Evolutionary conservation across 1,139 yeast genomes (phyloP).

Genomic region (Pichia norvegensis): DNA sequence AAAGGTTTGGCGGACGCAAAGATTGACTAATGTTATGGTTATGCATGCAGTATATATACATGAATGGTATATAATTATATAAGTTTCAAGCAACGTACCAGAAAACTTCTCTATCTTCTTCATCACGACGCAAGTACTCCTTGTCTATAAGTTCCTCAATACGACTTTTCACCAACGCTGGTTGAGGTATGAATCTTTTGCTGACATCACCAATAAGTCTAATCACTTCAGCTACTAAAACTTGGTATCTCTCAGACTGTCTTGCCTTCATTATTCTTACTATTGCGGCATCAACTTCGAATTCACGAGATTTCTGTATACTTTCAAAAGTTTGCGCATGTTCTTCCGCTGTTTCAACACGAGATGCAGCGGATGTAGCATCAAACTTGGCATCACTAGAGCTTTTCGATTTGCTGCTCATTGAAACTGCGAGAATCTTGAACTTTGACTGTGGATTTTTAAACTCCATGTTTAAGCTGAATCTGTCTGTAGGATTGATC

Average conservation of each 20-base stretch:
- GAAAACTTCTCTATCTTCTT: constrained; percentile 51
- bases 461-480: constrained; percentile 64
- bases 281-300: constrained; percentile 78
- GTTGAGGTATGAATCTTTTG: constrained; percentile 57
- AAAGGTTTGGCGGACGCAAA: constrained; percentile 30
- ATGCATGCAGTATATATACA: no score
- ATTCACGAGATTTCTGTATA: constrained; percentile 41
- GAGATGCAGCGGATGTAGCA: constrained; percentile 30
- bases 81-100: constrained; percentile 59
- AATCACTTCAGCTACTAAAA: constrained; percentile 53
- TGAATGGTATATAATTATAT: no score
- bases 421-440: constrained; percentile 67
- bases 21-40: constrained; percentile 20
- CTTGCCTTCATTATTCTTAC: constrained; percentile 83
- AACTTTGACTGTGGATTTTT: constrained; percentile 65
- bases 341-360: constrained; percentile 34
- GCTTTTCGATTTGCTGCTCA: constrained; percentile 17
- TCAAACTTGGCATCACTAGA: constrained; percentile 30
- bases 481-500: constrained; percentile 55
- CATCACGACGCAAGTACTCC: constrained; percentile 74
- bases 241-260: constrained; percentile 53
- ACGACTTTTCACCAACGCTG: constrained; percentile 58
- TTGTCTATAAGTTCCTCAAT: constrained; percentile 76
- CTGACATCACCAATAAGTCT: constrained; percentile 45
- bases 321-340: constrained; percentile 35